A percentile compares a stretch with the other conserved stretches of the same genome.
phyloP scores from a whole-genome alignment of 2,329 filamentous ascomycete species.

The Aspergillus spinulosporus region DNA sequence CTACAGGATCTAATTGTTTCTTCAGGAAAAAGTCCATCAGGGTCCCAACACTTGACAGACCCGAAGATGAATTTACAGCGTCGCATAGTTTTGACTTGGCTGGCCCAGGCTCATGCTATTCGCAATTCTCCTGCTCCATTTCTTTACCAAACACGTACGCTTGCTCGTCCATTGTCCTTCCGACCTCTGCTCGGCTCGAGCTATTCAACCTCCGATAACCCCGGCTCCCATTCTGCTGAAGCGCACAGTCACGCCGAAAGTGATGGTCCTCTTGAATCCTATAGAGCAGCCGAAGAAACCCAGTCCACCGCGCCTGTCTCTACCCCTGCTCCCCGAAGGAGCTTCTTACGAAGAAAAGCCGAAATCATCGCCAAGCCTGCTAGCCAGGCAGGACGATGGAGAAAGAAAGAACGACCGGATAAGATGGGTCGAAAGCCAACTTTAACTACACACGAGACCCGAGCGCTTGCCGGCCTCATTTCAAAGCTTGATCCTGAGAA shows the following conservation, averaged over 20 bases:
- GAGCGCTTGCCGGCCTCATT: conserved; percentile 18
- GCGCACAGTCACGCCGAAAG: neutral
- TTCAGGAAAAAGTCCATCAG: neutral
- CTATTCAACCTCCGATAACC: conserved; percentile 16
- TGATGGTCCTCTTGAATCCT: neutral
- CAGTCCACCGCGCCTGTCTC: neutral
- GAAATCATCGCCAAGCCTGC: neutral
- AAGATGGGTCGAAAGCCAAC: neutral
- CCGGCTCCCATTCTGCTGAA: conserved; percentile 5
- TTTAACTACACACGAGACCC: conserved; percentile 22
- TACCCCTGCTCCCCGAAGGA: conserved; percentile 4
- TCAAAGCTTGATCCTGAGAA: conserved; percentile 17
- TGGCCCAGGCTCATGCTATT: conserved; percentile 26
- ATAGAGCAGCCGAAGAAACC: neutral
- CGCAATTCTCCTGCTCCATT: conserved; percentile 59
- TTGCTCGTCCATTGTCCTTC: conserved; percentile 31
- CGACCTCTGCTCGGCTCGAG: conserved; percentile 17
- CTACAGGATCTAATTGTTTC: neutral
- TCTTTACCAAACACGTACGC: conserved; percentile 70
- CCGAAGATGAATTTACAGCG: conserved; percentile 27
- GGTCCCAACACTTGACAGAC: neutral
- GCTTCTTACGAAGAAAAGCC: conserved; percentile 18
- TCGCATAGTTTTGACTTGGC: conserved; percentile 34
- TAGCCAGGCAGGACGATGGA: neutral
- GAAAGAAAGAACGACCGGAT: neutral